Percentiles rank a stretch among this genome's conserved stretches.
These are phyloP conservation scores for Euryodendron excelsum DNA, from an alignment of 148 eudicot species.

Conservation along the genomic window DNA sequence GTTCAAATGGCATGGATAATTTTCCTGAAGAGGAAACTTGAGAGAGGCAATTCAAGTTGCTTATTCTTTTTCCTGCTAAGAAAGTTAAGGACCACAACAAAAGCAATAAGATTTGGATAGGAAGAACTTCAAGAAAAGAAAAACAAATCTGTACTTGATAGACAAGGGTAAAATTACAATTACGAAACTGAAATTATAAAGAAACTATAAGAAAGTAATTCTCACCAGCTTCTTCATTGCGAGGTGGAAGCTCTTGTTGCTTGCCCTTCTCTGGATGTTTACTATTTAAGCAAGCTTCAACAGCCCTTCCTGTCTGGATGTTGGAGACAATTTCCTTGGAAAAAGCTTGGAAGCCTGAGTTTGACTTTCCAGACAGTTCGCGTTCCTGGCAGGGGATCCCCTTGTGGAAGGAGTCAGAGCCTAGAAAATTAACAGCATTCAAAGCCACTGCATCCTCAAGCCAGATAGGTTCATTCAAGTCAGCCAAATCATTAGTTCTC, in stretches of 20 bases:
- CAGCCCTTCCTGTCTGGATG: too few relatives aligned
- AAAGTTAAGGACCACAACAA: background rate
- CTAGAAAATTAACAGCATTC: background rate
- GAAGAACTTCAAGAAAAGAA: background rate
- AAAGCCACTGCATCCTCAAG: conserved; percentile 3
- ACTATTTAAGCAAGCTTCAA: too few relatives aligned
- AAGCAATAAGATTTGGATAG: background rate
- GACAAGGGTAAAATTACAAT: background rate
- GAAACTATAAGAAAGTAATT: background rate
- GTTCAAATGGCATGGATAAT: background rate
- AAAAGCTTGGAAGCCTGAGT: background rate
- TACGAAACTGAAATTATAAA: background rate
- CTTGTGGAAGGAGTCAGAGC: background rate
- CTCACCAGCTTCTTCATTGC: conserved; percentile 4
- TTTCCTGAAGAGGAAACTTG: background rate
- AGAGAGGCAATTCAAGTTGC: background rate
- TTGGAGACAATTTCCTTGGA: background rate
- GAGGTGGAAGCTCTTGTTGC: background rate
- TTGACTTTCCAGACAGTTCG: background rate
- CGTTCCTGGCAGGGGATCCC: background rate
- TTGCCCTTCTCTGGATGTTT: too few relatives aligned
- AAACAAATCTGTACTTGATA: background rate
- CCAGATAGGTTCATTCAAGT: conserved; percentile 28
- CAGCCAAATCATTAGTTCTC: conserved; percentile 21
- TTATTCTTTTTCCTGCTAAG: background rate